phyloP scores from a whole-genome alignment of 768 basidiomycete species.

The Tricholoma flavovirens region DNA sequence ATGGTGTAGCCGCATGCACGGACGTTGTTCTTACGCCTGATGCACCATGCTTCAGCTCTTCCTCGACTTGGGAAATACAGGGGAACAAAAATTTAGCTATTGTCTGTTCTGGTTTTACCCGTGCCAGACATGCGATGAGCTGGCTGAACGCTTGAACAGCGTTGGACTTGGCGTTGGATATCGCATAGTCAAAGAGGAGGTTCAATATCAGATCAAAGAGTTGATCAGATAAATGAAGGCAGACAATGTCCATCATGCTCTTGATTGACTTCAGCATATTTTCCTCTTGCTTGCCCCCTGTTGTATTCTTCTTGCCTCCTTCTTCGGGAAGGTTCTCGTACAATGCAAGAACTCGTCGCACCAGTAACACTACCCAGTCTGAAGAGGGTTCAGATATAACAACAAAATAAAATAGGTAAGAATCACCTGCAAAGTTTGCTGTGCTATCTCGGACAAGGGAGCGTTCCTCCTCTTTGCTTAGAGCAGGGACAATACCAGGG shows the following conservation, averaged over 20 bases:
- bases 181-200: slow-evolving; percentile 80
- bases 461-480: slow-evolving; percentile 65
- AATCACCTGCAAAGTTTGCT: slow-evolving; percentile 66
- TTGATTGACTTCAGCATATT: slow-evolving; percentile 72
- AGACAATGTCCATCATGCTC: slow-evolving; percentile 75
- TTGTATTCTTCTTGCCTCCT: slow-evolving; percentile 79
- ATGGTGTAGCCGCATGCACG: slow-evolving; percentile 64
- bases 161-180: slow-evolving; percentile 86
- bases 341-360: slow-evolving; percentile 71
- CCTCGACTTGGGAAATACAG: slow-evolving; percentile 70
- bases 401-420: not conserved
- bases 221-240: slow-evolving; percentile 69
- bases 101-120: slow-evolving; percentile 69
- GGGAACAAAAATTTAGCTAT: slow-evolving; percentile 77
- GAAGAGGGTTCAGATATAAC: not conserved
- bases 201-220: slow-evolving; percentile 84
- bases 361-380: slow-evolving; percentile 81
- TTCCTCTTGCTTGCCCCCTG: slow-evolving; percentile 82
- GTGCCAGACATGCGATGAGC: slow-evolving; percentile 77
- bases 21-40: slow-evolving; percentile 81
- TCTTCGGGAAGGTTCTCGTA: slow-evolving; percentile 95
- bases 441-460: slow-evolving; percentile 73
- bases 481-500: slow-evolving; percentile 29
- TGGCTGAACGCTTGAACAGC: slow-evolving; percentile 89
- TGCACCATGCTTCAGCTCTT: slow-evolving; percentile 86